Percentiles rank a stretch among this genome's conserved stretches.
phyloP scores from a whole-genome alignment of 75 land plant genomes.

The Pinus taeda region DNA sequence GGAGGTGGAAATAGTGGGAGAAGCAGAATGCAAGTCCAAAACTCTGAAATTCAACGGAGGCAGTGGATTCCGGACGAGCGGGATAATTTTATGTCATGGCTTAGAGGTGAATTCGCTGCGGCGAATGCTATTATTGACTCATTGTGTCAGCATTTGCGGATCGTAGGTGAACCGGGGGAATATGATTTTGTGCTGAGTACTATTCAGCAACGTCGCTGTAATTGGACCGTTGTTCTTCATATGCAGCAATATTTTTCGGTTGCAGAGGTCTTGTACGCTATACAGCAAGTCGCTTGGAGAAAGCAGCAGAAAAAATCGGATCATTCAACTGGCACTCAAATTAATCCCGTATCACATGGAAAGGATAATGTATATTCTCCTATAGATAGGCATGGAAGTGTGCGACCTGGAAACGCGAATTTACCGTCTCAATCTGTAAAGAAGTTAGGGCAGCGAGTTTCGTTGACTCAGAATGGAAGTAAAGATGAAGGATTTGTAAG shows the following conservation, averaged over 20 bases:
- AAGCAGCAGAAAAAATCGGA: conserved; percentile 28
- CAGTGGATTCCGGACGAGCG: conserved; percentile 58
- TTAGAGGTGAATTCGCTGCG: conserved; percentile 77
- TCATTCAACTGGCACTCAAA: conserved; percentile 16
- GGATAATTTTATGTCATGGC: conserved; percentile 71
- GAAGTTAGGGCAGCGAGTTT: neutral
- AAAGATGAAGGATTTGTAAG: neutral
- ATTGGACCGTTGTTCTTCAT: conserved; percentile 68
- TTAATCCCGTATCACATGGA: neutral
- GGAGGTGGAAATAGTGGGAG: conserved; percentile 9
- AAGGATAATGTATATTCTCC: neutral
- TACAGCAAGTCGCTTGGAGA: conserved; percentile 60
- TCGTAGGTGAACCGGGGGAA: conserved; percentile 54
- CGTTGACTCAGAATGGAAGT: neutral
- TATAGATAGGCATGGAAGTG: neutral
- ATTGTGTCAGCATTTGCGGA: conserved; percentile 63
- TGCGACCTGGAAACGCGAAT: neutral
- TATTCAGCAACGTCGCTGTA: conserved; percentile 66
- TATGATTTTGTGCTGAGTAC: conserved; percentile 48
- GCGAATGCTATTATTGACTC: conserved; percentile 84
- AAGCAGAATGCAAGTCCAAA: conserved; percentile 1
- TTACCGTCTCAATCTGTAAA: neutral
- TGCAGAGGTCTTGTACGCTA: conserved; percentile 44
- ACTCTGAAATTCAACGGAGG: conserved; percentile 15
- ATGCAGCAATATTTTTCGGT: conserved; percentile 84